A percentile compares a stretch with the other conserved stretches of the same genome.
Evolutionary conservation across 2,329 filamentous ascomycete genomes (phyloP).

Genomic region (Fusarium nematophilum): DNA sequence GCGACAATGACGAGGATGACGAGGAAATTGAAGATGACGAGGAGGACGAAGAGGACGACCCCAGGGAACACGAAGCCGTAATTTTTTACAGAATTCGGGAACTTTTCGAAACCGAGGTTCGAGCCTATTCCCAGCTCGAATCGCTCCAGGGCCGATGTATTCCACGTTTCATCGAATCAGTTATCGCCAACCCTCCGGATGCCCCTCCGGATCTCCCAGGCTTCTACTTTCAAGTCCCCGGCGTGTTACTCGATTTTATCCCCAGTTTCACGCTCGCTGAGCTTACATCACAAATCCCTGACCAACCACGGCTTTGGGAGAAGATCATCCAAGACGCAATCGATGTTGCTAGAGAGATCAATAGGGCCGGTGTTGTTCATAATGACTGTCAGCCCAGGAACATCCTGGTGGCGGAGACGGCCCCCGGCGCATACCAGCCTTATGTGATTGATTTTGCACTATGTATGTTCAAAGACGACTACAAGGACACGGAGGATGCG

Average conservation of each 20-base stretch:
- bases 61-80: slow-evolving; percentile 12
- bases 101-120: slow-evolving; percentile 12
- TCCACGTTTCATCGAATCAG: slow-evolving; percentile 11
- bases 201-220: slow-evolving; percentile 7
- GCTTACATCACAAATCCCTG: slow-evolving; percentile 4
- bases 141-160: slow-evolving; percentile 13
- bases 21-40: background rate
- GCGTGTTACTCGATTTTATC: slow-evolving; percentile 14
- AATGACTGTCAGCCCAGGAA: slow-evolving; percentile 18
- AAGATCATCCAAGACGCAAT: background rate
- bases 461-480: slow-evolving; percentile 17
- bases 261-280: slow-evolving; percentile 14
- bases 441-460: slow-evolving; percentile 25
- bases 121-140: slow-evolving; percentile 15
- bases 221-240: background rate
- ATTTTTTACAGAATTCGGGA: slow-evolving; percentile 10
- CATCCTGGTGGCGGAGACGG: slow-evolving; percentile 7
- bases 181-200: slow-evolving; percentile 2
- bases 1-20: background rate
- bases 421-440: background rate
- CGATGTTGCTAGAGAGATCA: slow-evolving; percentile 3
- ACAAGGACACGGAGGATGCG: slow-evolving; percentile 15
- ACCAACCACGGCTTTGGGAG: background rate
- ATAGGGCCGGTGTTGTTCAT: slow-evolving; percentile 16
- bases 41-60: slow-evolving; percentile 7